Evolutionary conservation across 192 early-diverging fungal species (phyloP), one percentile per base, ranked within the genome.

Genomic region (Umbelopsis ramanniana): DNA sequence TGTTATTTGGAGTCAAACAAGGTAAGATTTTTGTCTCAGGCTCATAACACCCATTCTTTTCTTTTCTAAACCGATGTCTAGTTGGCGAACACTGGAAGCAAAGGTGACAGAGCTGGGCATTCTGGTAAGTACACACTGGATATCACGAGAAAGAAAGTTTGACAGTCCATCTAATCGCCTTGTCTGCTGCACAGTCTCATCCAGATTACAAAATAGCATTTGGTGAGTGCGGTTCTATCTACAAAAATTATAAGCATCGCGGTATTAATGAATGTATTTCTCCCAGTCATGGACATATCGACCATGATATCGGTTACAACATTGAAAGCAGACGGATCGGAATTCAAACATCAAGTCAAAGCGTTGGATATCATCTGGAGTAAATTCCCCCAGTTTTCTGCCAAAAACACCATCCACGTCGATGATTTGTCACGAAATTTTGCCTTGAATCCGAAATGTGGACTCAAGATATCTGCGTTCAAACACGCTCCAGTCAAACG

Each of bases 1-100:
- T 67, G 87, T 91, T 9, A 87, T 93, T 53, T 93, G 92, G 92
- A 89, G 89, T 71, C 92, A 93, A 74, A 93, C 92, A 0, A 80
- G 48, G 48, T 50, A 21, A 19, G 17, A 0, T 17, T 50, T 21
- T n/a, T 15, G 14, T 15, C 7, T 43, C 48, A 50, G 4, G 48
- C 17, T 50, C 7, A 15, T 17, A 17, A 19, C 1, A 0, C 11
- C 14, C 9, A 50, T 50, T 0, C 4, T 48, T 14, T 48, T 19
- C 15, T n/a, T 50, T 17, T n/a, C 48, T 50, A 15, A 50, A 1
- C 19, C 48, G 19, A 9, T 17, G 48, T 50, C 15, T n/a, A 50
- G 80, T 33, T 91, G 90, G 90, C 85, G 82, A 45, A 87, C 85
- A 15, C 75, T 93, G 11, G 90, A 93, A 66, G 86, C 88, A 75